Evolutionary conservation across 2,329 filamentous ascomycete genomes (phyloP), one percentile per base, ranked within the genome.

Genomic region (Aspergillus brasiliensis): DNA sequence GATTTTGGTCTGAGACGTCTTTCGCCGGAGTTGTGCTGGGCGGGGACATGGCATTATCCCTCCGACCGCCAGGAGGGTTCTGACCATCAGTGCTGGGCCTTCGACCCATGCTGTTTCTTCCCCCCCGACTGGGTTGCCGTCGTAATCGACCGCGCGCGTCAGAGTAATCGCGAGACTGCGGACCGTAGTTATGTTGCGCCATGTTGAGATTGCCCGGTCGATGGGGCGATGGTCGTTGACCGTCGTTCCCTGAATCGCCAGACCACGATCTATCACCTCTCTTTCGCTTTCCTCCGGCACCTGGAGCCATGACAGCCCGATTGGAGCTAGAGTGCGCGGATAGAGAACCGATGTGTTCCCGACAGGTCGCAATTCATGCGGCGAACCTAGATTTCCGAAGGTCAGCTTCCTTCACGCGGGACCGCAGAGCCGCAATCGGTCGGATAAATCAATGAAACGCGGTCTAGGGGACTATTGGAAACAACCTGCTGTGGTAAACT

Each of bases 251-350:
- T 47, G 74, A 75, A 61, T 81, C 78, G 56, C 75, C 74, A 44
- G 78, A 78, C 71, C 75, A 80, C 40, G 73, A 73, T 67, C 79
- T 72, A 57, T 81, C 79, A 56, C 69, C 71, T 70, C 79, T 73
- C 78, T 87, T 87, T 63, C 85, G 80, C 78, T 88, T 88, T 56
- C 78, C 76, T 64, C 76, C 75, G 57, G 74, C 74, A 65, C 73
- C 74, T 65, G 81, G 82, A 73, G 82, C 77, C 84, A 86, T 86
- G 71, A 64, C 71, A 66, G 68, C 67, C 53, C 53, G 38, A 62
- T 60, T 62, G 65, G 61, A 66, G 54, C 68, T 66, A 66, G 58
- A 69, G 63, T 58, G 66, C 64, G 70, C 65, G 68, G 66, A 66
- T 62, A 63, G 67, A 65, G 62, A 67, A 64, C 63, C 48, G 62